A percentile compares a stretch with the other conserved stretches of the same genome.
Conservation (phyloP, 192 early-diverging fungal species). For the Chytriomyces confervae region DNA sequence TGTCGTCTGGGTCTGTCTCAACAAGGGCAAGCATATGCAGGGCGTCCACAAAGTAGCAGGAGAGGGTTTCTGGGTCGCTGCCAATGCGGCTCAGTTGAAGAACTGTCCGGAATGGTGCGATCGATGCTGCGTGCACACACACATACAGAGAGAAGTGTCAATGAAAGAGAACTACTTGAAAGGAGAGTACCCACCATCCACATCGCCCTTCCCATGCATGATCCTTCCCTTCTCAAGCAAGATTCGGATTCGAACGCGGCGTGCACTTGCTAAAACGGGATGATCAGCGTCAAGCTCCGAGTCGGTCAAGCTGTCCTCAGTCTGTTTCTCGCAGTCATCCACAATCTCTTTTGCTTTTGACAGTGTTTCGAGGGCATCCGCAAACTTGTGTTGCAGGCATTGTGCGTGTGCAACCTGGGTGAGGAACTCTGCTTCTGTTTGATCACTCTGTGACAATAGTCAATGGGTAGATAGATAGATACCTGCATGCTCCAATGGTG, state of each 20-base stretch:
- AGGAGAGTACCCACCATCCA: neutral
- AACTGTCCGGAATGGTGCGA: constrained; percentile 3
- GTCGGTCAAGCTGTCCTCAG: neutral
- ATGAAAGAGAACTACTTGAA: neutral
- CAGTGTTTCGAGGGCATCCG: neutral
- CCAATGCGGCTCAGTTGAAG: neutral
- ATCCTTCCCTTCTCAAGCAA: constrained; percentile 8
- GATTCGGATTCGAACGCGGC: constrained; percentile 15
- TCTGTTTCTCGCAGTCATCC: neutral
- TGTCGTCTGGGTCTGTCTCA: neutral
- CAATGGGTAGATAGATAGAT: no score
- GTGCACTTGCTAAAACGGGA: neutral
- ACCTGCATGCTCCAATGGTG: neutral
- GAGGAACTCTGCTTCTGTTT: constrained; percentile 6
- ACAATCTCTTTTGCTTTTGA: neutral
- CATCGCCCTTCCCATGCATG: neutral
- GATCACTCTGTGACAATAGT: no score
- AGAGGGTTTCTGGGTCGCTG: neutral
- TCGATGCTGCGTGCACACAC: neutral
- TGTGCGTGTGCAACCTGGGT: constrained; percentile 21
- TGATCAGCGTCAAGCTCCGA: neutral
- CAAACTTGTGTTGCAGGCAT: constrained; percentile 6
- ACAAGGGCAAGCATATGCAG: constrained; percentile 24
- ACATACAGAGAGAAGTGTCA: neutral
- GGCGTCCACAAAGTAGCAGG: neutral